Evolutionary conservation across 768 basidiomycete species (phyloP), one percentile per base, ranked within the genome.

Genomic region (Coprinellus aureogranulatus): DNA sequence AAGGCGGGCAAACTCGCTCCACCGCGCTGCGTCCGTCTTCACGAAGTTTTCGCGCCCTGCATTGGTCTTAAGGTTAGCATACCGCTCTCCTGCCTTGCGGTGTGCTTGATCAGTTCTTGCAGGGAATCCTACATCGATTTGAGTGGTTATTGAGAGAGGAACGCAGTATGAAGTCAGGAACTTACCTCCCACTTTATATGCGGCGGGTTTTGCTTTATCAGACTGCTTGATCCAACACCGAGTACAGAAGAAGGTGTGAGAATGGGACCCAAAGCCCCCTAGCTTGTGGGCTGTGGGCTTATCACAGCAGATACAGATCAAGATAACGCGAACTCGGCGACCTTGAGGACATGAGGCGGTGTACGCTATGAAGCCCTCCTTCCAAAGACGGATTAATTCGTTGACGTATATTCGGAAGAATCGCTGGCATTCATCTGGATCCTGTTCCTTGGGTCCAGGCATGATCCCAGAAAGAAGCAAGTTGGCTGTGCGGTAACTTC

Each of bases 251-350:
- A 64, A 67, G 2, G 58, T 70, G 42, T 75, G 75, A 0, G 51
- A 45, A 46, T 72, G 71, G 0, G 68, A 65, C 0, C 66, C 70
- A 53, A 63, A 61, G 4, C 62, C 62, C 4, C 59, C 62, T 10
- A 63, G 22, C 48, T 76, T 76, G 53, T 72, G 70, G 0, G 70
- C 71, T 3, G 75, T 75, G 1, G 75, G 75, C 46, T 76, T 73
- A 49, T 75, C 70, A 41, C 75, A 77, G 5, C 70, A 60, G 12
- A 77, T 60, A 0, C 68, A 70, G 4, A 75, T 65, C 0, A 76
- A 59, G 2, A 69, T 64, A 2, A 75, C 65, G 0, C 72, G 64
- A 9, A 75, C 65, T 0, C 63, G 64, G 0, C 70, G 67, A 0
- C 73, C 73, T 53, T 68, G 18, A 11, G 68, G 68, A 3, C 1